Percentiles rank a stretch among this genome's conserved stretches.
These are phyloP conservation scores for Chaetomium globosum DNA, from an alignment of 2,329 filamentous ascomycete genomes.

Conservation along the genomic window DNA sequence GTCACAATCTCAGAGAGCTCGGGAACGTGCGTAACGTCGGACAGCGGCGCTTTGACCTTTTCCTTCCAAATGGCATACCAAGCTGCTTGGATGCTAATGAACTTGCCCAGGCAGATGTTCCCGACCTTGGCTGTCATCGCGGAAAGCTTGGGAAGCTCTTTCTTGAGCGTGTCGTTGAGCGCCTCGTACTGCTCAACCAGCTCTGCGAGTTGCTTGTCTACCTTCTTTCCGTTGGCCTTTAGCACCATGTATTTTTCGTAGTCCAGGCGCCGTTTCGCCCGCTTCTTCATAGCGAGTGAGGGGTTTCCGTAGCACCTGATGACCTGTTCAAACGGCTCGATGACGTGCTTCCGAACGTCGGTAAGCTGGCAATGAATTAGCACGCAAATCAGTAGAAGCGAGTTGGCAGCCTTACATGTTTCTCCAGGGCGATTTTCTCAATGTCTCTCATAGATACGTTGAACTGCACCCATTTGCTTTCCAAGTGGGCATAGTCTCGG, in stretches of 20 bases:
- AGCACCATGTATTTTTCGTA: conserved; percentile 80
- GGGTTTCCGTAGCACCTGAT: conserved; percentile 70
- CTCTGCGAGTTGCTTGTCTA: conserved; percentile 82
- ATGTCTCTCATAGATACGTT: conserved; percentile 86
- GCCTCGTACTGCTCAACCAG: conserved; percentile 87
- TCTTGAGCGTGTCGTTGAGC: conserved; percentile 89
- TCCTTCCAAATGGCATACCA: conserved; percentile 86
- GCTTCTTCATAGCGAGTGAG: conserved; percentile 88
- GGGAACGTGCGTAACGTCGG: conserved; percentile 63
- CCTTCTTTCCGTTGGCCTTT: conserved; percentile 77
- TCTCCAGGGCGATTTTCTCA: conserved; percentile 77
- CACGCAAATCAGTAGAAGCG: not conserved
- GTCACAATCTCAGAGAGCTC: conserved; percentile 73
- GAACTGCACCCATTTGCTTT: conserved; percentile 93
- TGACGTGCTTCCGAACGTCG: conserved; percentile 77
- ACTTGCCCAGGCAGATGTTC: conserved; percentile 78
- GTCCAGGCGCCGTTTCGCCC: conserved; percentile 87
- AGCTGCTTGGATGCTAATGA: conserved; percentile 78
- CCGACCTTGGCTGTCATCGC: conserved; percentile 79
- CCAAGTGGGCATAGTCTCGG: conserved; percentile 73
- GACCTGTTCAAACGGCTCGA: conserved; percentile 61
- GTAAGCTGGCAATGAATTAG: conserved; percentile 49
- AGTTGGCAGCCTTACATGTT: conserved; percentile 65
- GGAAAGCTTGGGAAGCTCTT: conserved; percentile 86
- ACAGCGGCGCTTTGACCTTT: conserved; percentile 76